These are phyloP conservation scores for Helicostylum pulchrum DNA, from an alignment of 192 early-diverging fungal genomes.

Conservation along the genomic window DNA sequence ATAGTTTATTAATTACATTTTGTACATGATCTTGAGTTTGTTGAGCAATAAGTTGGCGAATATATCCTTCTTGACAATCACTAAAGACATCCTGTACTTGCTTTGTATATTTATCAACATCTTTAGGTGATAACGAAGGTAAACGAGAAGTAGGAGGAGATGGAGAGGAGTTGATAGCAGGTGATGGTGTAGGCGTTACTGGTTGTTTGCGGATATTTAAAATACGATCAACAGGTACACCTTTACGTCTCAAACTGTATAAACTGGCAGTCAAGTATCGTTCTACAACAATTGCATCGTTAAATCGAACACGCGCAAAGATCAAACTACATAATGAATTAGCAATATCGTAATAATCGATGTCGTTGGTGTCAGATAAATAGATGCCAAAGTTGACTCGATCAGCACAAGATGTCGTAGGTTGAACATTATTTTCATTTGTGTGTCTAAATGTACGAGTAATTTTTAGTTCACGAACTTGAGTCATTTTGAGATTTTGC, in stretches of 20 bases:
- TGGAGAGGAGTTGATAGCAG: constrained; percentile 22
- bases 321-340: constrained; percentile 65
- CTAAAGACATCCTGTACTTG: constrained; percentile 60
- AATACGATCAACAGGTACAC: constrained; percentile 57
- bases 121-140: constrained; percentile 8
- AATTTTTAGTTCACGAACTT: constrained; percentile 64
- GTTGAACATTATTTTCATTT: constrained; percentile 42
- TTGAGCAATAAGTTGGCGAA: constrained; percentile 47
- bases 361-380: constrained; percentile 45
- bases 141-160: constrained; percentile 23
- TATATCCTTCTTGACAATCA: constrained; percentile 56
- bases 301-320: constrained; percentile 64
- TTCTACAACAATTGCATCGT: constrained; percentile 74
- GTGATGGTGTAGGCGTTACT: neutral
- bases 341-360: constrained; percentile 82
- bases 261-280: constrained; percentile 73
- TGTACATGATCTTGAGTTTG: constrained; percentile 50
- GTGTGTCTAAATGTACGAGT: constrained; percentile 43
- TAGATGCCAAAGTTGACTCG: constrained; percentile 37
- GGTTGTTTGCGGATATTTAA: constrained; percentile 43
- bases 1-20: constrained; percentile 57
- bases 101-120: constrained; percentile 28
- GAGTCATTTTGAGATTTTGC: constrained; percentile 52
- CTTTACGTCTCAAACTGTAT: constrained; percentile 63
- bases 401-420: constrained; percentile 61